Base-by-base conservation (phyloP, 345 rosid genomes). In the Eucalyptus cloeziana region DNA sequence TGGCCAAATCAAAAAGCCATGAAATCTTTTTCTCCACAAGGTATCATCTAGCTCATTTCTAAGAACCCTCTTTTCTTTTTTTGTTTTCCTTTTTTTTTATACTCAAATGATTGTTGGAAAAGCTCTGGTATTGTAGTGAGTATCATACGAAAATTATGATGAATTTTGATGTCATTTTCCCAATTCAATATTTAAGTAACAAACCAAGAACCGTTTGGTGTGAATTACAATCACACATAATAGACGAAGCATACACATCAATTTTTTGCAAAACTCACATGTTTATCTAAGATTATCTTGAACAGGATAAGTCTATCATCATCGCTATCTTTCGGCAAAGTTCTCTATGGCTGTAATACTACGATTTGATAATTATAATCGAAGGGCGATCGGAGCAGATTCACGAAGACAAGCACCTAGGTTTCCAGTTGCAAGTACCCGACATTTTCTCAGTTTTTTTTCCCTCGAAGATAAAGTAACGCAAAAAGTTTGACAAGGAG, bases 91-190 rank as follows among this genome's bases (percentile, higher is more conserved):
- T 11, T 71, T 71, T 19, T 49, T 49, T 49, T 13, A 51, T 33
- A 33, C 4, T 69, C 24, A 69, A 69, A 5, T 69, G 13, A 16
- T 71, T 10, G 13, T 0, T 33, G 5, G 4, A 9, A 71, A 71
- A 17, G 12, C 2, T 10, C 1, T 10, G 4, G 2, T 12, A 71
- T 2, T 33, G 0, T 10, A 33, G 24, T 33, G 7, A 33, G 2
- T 5, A 11, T 0, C 8, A 5, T 37, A 71, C 2, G 4, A 71
- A 37, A 71, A 2, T 71, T 71, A 37, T 71, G 4, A 1, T 1
- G 0, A 33, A 2, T 71, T 37, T 0, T 37, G 0, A 1, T 40
- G 3, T 40, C 27, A 37, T 40, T 76, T 76, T 37, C 14, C 4
- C 2, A 15, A 33, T 13, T n/a, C 40, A 2, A 64, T 13, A 31